These are phyloP conservation scores for Eucalyptus marginata DNA, from an alignment of 345 rosid species.

Conservation along the genomic window DNA sequence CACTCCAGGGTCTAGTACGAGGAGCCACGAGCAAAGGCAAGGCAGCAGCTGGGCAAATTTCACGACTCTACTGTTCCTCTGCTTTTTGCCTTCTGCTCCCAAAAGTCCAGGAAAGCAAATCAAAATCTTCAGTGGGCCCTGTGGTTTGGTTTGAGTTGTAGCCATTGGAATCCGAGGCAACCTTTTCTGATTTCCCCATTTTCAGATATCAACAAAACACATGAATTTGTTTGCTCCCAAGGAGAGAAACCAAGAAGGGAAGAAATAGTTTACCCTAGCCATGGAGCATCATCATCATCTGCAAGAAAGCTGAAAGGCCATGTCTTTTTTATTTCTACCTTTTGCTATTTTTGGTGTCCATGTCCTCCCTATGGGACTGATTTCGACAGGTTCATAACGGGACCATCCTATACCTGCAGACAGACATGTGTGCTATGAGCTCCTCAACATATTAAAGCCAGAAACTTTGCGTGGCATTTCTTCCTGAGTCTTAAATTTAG, in stretches of 20 bases:
- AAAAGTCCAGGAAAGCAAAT: not conserved
- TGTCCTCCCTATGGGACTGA: not conserved
- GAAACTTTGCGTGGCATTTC: not conserved
- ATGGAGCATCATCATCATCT: not conserved
- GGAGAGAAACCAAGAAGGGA: not conserved
- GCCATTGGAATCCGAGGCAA: not conserved
- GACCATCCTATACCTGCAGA: not conserved
- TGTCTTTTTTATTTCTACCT: not conserved
- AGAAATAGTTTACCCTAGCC: not conserved
- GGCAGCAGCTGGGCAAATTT: not conserved
- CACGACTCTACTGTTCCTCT: not conserved
- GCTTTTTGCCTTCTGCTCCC: not conserved
- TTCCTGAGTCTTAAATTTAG: not conserved
- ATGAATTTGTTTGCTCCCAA: not conserved
- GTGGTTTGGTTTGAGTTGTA: not conserved
- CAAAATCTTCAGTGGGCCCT: not conserved
- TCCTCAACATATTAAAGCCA: not conserved
- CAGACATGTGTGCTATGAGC: not conserved
- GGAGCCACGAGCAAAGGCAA: not conserved
- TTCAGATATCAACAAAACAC: not conserved
- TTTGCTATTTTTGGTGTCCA: not conserved
- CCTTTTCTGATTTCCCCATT: not conserved
- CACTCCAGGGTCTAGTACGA: not conserved
- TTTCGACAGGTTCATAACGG: not conserved
- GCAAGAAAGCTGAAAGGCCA: not conserved